Base-by-base conservation (phyloP, 169 alveolate genomes). In the Cryptosporidium baileyi region DNA sequence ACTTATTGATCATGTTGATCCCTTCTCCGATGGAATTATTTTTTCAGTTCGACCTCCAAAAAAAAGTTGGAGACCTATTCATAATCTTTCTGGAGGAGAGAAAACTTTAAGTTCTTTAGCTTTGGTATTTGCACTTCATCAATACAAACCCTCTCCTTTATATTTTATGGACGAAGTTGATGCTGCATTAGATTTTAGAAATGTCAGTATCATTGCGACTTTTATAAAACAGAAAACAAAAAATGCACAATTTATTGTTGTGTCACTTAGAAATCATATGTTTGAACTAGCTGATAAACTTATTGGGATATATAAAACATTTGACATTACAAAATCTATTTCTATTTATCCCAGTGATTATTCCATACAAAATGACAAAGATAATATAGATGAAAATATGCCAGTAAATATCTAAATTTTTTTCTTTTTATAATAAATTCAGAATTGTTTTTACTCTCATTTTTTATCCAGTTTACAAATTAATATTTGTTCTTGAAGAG, bases 81-180 rank as follows among this genome's bases (percentile, higher is more conserved):
- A 96, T 28, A 96, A 97, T 65, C 93, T 97, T 40, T 94, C 98
- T 15, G 99, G 99, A 38, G 99, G 99, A 38, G 99, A 98, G 92
- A 97, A 97, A 90, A 98, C 99, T 13, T 88, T 98, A 32, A 91
- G 98, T 59, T 96, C 99, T 30, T 90, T 98, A 19, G 95, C 99
- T 9, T 92, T 98, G 81, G 98, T 98, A 5, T 98, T 98, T 89
- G 99, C 99, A 47, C 89, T 97, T 30, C 99, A 98, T 93, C 96
- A 96, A 82, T 97, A 94, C 90, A 96, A 96, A 89, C 99, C 99
- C 2, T 96, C 98, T 30, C 99, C 99, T 1, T 91, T 98, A 44
- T 98, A 98, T 91, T 97, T 97, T 89, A 96, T 98, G 98, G 99
- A 98, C 81, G 99, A 98, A 90, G 97, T 98, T 9, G 99, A 98